Evolutionary conservation across 2,329 filamentous ascomycete genomes (phyloP).

Genomic region (Plenodomus biglobosus): DNA sequence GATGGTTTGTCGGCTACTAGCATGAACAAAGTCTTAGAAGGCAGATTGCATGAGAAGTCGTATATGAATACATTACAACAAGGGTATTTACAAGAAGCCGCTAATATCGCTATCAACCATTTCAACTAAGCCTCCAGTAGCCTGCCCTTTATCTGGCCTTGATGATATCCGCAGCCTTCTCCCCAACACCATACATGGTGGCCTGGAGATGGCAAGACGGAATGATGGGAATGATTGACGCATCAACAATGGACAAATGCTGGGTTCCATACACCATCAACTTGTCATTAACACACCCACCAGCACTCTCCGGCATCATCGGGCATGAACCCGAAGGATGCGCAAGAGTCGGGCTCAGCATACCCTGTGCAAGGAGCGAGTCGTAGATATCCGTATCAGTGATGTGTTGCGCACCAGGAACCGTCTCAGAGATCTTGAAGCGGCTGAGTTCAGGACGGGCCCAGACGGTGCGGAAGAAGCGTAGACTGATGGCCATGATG

Average conservation of each 20-base stretch:
- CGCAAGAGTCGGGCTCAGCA: conserved; percentile 29
- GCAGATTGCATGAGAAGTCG: not conserved
- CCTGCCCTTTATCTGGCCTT: conserved; percentile 18
- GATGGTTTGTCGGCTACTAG: no score
- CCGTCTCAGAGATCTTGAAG: conserved; percentile 25
- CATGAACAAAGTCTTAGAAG: no score
- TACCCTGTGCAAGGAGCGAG: conserved; percentile 19
- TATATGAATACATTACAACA: not conserved
- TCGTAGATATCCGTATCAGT: conserved; percentile 27
- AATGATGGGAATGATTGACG: conserved; percentile 36
- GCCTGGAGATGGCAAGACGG: conserved; percentile 34
- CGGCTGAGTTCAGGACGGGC: conserved; percentile 27
- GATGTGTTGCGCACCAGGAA: conserved; percentile 25
- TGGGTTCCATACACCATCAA: conserved; percentile 35
- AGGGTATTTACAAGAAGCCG: not conserved
- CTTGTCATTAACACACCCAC: conserved; percentile 32
- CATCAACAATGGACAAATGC: conserved; percentile 33
- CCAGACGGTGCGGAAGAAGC: conserved; percentile 38
- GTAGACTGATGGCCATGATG: conserved; percentile 37
- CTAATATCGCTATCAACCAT: not conserved
- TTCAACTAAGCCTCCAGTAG: not conserved
- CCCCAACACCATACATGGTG: conserved; percentile 37
- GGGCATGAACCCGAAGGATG: conserved; percentile 37
- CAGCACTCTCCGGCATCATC: conserved; percentile 28
- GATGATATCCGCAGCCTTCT: conserved; percentile 41